These are phyloP conservation scores for Rhizoclosmatium globosum DNA, from an alignment of 192 early-diverging fungal genomes.

Conservation along the genomic window DNA sequence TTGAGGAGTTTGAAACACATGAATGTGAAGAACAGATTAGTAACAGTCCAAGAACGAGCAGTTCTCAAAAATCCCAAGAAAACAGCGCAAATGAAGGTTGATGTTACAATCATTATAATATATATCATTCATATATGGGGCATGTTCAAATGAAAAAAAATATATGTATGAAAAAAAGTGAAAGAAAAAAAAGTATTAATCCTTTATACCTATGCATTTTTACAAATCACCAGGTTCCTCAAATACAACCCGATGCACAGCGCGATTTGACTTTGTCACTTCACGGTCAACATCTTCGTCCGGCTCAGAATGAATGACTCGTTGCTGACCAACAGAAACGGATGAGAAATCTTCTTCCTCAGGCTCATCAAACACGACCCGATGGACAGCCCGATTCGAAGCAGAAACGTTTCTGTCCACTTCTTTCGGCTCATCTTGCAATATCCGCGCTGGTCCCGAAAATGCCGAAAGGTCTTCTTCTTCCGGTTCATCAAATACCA, in stretches of 20 bases:
- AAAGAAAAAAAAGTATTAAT: too few relatives aligned
- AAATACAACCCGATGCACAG: not conserved
- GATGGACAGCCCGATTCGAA: not conserved
- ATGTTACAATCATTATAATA: too few relatives aligned
- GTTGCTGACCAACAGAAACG: not conserved
- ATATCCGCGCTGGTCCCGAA: not conserved
- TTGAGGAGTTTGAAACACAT: too few relatives aligned
- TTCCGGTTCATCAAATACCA: not conserved
- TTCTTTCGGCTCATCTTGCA: not conserved
- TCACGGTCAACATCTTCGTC: too few relatives aligned
- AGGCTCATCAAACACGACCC: not conserved
- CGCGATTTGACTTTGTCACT: not conserved
- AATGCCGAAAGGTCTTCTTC: not conserved
- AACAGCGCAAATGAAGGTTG: too few relatives aligned
- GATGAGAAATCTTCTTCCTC: not conserved
- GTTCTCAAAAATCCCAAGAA: too few relatives aligned
- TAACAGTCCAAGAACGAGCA: too few relatives aligned
- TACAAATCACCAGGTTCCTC: not conserved
- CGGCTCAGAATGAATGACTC: not conserved
- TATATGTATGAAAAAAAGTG: too few relatives aligned
- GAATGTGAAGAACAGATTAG: too few relatives aligned
- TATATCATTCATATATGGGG: too few relatives aligned
- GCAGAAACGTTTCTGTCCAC: not conserved
- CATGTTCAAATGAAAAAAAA: too few relatives aligned
- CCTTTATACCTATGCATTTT: too few relatives aligned